A percentile compares a stretch with the other conserved stretches of the same genome.
These are phyloP conservation scores for Vickermania ingenoplastis DNA, from an alignment of 208 protist genomes.

Conservation along the genomic window DNA sequence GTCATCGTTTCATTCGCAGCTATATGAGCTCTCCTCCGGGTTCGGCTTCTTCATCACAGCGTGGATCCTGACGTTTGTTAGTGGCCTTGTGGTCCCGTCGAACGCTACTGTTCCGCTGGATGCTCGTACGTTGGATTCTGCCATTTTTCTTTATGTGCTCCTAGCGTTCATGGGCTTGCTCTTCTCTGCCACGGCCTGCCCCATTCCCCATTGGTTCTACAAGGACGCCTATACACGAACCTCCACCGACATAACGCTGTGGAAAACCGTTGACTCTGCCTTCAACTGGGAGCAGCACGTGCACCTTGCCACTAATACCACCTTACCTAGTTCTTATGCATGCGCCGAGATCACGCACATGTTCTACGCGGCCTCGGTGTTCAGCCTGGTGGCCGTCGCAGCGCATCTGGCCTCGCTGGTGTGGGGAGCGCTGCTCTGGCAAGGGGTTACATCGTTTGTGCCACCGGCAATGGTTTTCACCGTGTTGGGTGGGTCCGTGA, in stretches of 20 bases:
- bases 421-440: conserved; percentile 37
- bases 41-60: conserved; percentile 54
- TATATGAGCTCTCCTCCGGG: conserved; percentile 50
- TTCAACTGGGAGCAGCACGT: conserved; percentile 36
- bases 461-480: conserved; percentile 35
- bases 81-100: conserved; percentile 37
- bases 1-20: conserved; percentile 54
- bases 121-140: conserved; percentile 35
- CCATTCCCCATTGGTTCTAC: conserved; percentile 69
- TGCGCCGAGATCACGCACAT: conserved; percentile 20
- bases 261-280: conserved; percentile 23
- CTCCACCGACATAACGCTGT: conserved; percentile 52
- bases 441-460: conserved; percentile 26
- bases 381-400: conserved; percentile 43
- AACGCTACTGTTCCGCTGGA: conserved; percentile 35
- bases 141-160: conserved; percentile 29
- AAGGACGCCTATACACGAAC: conserved; percentile 34
- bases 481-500: conserved; percentile 22
- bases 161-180: conserved; percentile 43
- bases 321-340: conserved; percentile 23
- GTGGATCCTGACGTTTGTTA: conserved; percentile 42
- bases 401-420: conserved; percentile 23
- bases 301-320: conserved; percentile 9
- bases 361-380: conserved; percentile 38
- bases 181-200: conserved; percentile 39